Evolutionary conservation across 768 basidiomycete genomes (phyloP).

Genomic region (Hysterangium stoloniferum): DNA sequence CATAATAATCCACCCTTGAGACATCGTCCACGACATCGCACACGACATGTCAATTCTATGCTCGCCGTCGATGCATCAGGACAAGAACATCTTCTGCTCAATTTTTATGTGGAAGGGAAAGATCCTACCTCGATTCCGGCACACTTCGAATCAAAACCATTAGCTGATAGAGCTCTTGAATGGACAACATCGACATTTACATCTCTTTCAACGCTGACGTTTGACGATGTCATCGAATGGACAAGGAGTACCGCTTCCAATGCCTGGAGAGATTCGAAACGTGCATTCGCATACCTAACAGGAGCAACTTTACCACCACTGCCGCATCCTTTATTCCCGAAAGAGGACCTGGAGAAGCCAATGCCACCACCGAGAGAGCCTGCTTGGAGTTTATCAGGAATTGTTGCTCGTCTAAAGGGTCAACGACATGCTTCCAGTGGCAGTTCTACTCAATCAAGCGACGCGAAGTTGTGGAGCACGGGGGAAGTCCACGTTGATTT

Average conservation of each 20-base stretch:
- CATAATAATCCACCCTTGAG: slow-evolving; percentile 78
- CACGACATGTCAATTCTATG: slow-evolving; percentile 74
- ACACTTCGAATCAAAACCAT: neutral
- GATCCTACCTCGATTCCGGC: slow-evolving; percentile 28
- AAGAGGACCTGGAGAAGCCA: neutral
- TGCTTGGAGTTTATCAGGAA: slow-evolving; percentile 47
- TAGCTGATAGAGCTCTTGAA: neutral
- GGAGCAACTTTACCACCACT: slow-evolving; percentile 39
- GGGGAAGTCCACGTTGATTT: slow-evolving; percentile 80
- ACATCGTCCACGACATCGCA: slow-evolving; percentile 70
- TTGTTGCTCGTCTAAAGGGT: slow-evolving; percentile 60
- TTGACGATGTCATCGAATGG: slow-evolving; percentile 46
- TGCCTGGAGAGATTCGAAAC: slow-evolving; percentile 43
- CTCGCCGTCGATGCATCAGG: slow-evolving; percentile 66
- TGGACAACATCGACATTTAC: slow-evolving; percentile 34
- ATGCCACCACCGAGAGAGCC: neutral
- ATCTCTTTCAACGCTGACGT: slow-evolving; percentile 41
- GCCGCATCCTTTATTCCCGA: slow-evolving; percentile 6
- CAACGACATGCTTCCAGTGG: slow-evolving; percentile 22
- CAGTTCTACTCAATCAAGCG: slow-evolving; percentile 25
- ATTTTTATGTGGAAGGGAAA: slow-evolving; percentile 70
- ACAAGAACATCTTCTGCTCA: slow-evolving; percentile 76
- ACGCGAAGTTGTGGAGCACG: slow-evolving; percentile 49
- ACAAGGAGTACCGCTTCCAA: slow-evolving; percentile 34
- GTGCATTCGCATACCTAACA: slow-evolving; percentile 64